phyloP scores from a whole-genome alignment of 2,329 filamentous ascomycete species.

The Ophiocordyceps camponoti-leonardi region DNA sequence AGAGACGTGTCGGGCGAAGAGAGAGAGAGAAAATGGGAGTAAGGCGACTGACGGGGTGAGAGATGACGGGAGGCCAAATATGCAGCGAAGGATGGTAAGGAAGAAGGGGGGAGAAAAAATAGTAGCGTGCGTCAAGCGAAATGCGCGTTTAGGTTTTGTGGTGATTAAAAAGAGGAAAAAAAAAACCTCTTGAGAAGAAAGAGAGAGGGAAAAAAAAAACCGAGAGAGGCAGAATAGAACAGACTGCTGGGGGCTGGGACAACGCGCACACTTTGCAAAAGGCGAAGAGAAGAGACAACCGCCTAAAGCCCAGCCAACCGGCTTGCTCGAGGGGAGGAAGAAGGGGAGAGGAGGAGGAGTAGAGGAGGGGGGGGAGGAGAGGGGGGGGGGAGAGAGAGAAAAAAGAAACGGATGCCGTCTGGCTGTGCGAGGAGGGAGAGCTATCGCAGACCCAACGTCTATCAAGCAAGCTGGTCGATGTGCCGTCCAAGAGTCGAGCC shows the following conservation, averaged over 20 bases:
- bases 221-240: slow-evolving; percentile 1
- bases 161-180: not conserved
- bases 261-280: slow-evolving; percentile 1
- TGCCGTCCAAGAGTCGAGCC: not conserved
- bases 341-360: no score
- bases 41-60: no score
- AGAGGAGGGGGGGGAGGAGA: no score
- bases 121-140: not conserved
- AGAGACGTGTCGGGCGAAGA: slow-evolving; percentile 2
- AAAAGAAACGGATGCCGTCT: not conserved
- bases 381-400: not conserved
- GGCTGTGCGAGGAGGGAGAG: not conserved
- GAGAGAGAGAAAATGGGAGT: slow-evolving; percentile 1
- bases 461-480: not conserved
- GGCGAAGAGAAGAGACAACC: not conserved
- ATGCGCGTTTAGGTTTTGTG: not conserved
- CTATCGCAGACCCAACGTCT: not conserved
- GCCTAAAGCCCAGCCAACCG: slow-evolving; percentile 1
- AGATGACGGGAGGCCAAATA: no score
- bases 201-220: not conserved
- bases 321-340: not conserved
- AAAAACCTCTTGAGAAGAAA: not conserved
- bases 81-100: not conserved
- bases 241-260: slow-evolving; percentile 6
- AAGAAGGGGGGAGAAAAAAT: not conserved